Percentiles rank a stretch among this genome's conserved stretches.
phyloP scores from a whole-genome alignment of 495 filamentous ascomycete species.

The Letharia columbiana region DNA sequence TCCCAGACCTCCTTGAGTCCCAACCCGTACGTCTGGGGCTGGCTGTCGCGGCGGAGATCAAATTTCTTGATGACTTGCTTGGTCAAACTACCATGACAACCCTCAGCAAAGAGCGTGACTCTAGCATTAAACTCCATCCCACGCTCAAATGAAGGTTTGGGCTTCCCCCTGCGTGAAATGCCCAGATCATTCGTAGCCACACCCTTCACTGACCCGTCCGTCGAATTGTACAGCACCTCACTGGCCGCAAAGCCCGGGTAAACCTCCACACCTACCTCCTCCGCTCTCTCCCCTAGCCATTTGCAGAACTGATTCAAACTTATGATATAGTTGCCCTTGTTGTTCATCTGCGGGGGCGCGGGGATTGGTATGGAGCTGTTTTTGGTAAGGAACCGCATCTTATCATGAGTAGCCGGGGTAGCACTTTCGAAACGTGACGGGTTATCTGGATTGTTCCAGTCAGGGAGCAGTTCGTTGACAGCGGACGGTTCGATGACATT shows the following conservation, averaged over 20 bases:
- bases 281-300: constrained; percentile 90
- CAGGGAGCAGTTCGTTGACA: constrained; percentile 82
- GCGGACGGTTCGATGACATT: constrained; percentile 90
- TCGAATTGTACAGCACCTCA: constrained; percentile 73
- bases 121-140: constrained; percentile 98
- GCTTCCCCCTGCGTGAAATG: constrained; percentile 66
- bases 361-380: constrained; percentile 69
- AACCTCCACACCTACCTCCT: constrained; percentile 96
- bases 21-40: constrained; percentile 89
- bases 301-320: constrained; percentile 89
- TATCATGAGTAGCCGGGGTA: constrained; percentile 73
- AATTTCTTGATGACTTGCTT: constrained; percentile 96
- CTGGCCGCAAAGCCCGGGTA: constrained; percentile 94
- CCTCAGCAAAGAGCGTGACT: constrained; percentile 88
- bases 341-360: constrained; percentile 93
- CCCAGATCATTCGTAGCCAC: constrained; percentile 96
- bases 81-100: constrained; percentile 90
- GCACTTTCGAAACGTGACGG: constrained; percentile 72
- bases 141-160: constrained; percentile 86
- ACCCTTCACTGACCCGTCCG: constrained; percentile 80
- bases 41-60: constrained; percentile 78
- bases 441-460: constrained; percentile 86
- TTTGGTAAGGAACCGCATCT: constrained; percentile 94
- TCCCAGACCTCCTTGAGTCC: constrained; percentile 98
- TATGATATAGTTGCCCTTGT: constrained; percentile 95